phyloP scores from a whole-genome alignment of 306 rosid genomes.

The Mimosa bimucronata region DNA sequence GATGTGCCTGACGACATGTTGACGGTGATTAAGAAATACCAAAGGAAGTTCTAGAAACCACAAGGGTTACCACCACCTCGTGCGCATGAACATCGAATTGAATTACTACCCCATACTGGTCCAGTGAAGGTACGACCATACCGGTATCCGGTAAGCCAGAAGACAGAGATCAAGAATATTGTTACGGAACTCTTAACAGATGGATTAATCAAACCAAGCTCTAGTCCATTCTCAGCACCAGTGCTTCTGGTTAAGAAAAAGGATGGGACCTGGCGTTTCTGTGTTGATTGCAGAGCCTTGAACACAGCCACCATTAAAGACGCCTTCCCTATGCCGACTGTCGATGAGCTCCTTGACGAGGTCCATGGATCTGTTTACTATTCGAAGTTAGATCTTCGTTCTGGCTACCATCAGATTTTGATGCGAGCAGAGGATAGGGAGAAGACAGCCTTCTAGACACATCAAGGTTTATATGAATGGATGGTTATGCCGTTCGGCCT shows the following conservation, averaged over 20 bases:
- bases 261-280: background rate
- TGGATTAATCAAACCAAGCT: background rate
- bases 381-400: background rate
- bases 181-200: no score
- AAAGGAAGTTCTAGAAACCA: no score
- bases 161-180: fast-evolving
- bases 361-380: background rate
- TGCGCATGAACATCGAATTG: no score
- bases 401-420: background rate
- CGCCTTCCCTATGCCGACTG: background rate
- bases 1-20: no score
- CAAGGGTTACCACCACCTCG: no score
- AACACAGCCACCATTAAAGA: background rate
- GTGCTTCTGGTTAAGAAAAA: background rate
- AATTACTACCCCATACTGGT: no score
- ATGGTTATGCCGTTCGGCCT: background rate
- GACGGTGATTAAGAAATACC: no score
- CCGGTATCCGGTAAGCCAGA: no score
- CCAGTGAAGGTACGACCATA: no score
- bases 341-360: background rate
- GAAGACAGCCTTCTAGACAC: background rate
- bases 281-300: background rate
- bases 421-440: background rate
- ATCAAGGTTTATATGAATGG: background rate
- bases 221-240: background rate